phyloP scores from a whole-genome alignment of 1,139 yeast genomes.

The Scheffersomyces quercinus region DNA sequence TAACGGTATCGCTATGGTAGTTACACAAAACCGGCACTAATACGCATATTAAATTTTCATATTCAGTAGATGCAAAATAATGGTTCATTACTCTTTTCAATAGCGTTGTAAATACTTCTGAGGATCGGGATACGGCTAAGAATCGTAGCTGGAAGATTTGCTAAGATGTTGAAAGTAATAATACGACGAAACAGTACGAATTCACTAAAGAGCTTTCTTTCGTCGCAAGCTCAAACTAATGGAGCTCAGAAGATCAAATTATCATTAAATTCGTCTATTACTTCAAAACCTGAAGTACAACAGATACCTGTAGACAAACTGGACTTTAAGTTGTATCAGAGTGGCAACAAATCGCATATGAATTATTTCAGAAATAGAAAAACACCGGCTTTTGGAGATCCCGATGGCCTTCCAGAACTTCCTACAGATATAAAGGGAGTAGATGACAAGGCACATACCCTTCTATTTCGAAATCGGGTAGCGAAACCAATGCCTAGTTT shows the following conservation, averaged over 20 bases:
- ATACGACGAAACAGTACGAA: no score
- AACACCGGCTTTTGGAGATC: constrained; percentile 4
- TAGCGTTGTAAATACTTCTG: no score
- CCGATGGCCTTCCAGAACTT: constrained; percentile 21
- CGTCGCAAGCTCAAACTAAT: not conserved
- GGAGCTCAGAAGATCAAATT: not conserved
- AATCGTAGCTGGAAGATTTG: no score
- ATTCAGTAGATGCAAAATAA: no score
- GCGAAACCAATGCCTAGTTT: constrained; percentile 22
- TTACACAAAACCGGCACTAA: no score
- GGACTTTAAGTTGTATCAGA: constrained; percentile 3
- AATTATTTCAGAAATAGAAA: not conserved
- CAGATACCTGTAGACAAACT: not conserved
- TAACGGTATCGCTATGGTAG: no score
- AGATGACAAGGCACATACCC: constrained; percentile 24
- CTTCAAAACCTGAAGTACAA: no score
- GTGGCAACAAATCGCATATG: not conserved
- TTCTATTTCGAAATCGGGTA: constrained; percentile 14
- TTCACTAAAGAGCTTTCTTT: not conserved
- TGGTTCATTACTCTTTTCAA: no score
- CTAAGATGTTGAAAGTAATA: no score
- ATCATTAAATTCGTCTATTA: no score
- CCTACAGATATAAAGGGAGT: constrained; percentile 43
- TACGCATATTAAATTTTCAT: no score
- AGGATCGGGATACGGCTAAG: no score